Evolutionary conservation across 768 basidiomycete species (phyloP), one percentile per base, ranked within the genome.

Genomic region (Hydnomerulius pinastri): DNA sequence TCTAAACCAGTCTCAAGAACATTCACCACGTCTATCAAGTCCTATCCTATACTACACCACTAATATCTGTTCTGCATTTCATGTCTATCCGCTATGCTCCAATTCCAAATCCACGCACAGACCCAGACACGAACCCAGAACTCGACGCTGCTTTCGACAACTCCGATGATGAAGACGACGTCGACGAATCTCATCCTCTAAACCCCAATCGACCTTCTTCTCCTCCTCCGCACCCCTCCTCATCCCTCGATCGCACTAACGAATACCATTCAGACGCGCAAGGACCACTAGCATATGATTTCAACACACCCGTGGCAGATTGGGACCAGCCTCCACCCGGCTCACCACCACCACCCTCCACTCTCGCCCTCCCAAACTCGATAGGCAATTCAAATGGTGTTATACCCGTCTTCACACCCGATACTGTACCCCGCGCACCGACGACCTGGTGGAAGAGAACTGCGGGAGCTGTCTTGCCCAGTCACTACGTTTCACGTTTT

Each of bases 131-230:
- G 8, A 71, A 75, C 40, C 65, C 77, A 51, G 86, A 92, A 73
- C 83, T 94, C 80, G 87, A 93, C 63, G 90, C 90, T 20, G 91
- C 92, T 2, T 94, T 94, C 57, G 85, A 86, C 65, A 87, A 89
- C 57, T 79, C 82, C 4, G 90, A 90, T 48, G 85, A 85, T 53
- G 84, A 87, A 40, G 82, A 82, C 50, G 73, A 73, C 18, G 1
- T 38, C 24, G 71, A 77, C 51, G 70, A 79, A 46, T 76, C 77
- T 17, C 78, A 70, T 28, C 85, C 82, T 42, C 63, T 83, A 56
- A 78, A 78, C 56, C 77, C 78, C 29, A 53, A 50, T 23, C 41
- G 50, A 8, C 55, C 71, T 9, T 65, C 69, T 10, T 71, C 57
- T 11, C 27, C 71, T 24, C 68, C 36, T 46, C 58, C 38, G 40